A percentile compares a stretch with the other conserved stretches of the same genome.
Conservation (phyloP, 208 protist genomes). For the Paratrypanosoma confusum region DNA sequence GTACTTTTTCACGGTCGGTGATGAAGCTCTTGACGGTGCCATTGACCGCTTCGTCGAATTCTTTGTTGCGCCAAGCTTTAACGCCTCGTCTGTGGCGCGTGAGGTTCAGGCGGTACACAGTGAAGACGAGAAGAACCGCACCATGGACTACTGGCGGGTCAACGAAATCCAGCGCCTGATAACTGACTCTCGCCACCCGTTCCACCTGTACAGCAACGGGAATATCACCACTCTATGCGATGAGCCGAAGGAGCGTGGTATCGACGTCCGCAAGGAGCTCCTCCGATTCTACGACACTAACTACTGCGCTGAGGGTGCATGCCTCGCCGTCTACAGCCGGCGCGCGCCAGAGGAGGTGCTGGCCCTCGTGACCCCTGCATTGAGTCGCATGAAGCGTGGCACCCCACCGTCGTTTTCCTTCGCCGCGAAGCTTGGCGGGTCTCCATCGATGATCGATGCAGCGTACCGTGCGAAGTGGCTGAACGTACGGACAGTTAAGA, state of each 20-base stretch:
- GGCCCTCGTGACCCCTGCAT: slow-evolving; percentile 22
- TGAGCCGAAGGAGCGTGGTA: slow-evolving; percentile 23
- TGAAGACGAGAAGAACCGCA: slow-evolving; percentile 89
- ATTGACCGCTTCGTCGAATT: slow-evolving; percentile 92
- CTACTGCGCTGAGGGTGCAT: slow-evolving; percentile 54
- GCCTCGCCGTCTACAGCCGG: slow-evolving; percentile 31
- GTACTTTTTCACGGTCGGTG: slow-evolving; percentile 82
- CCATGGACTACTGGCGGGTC: slow-evolving; percentile 66
- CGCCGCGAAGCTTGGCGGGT: too few relatives aligned
- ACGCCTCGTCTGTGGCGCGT: slow-evolving; percentile 44
- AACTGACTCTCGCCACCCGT: slow-evolving; percentile 51
- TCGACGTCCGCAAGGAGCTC: slow-evolving; percentile 58
- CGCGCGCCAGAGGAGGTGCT: slow-evolving; percentile 28
- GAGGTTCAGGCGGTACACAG: slow-evolving; percentile 91
- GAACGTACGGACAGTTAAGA: slow-evolving; percentile 55
- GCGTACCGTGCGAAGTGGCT: slow-evolving; percentile 21
- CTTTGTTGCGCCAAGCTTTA: slow-evolving; percentile 87
- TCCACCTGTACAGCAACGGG: slow-evolving; percentile 78
- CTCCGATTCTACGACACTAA: slow-evolving; percentile 49
- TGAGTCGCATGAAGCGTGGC: slow-evolving; percentile 30
- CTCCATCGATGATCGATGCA: too few relatives aligned
- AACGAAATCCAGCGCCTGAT: slow-evolving; percentile 54
- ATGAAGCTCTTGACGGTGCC: slow-evolving; percentile 53
- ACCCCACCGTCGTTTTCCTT: slow-evolving; percentile 3
- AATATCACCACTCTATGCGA: slow-evolving; percentile 75